Conservation (phyloP, 1,139 yeast species). For the Lodderomyces theae region DNA sequence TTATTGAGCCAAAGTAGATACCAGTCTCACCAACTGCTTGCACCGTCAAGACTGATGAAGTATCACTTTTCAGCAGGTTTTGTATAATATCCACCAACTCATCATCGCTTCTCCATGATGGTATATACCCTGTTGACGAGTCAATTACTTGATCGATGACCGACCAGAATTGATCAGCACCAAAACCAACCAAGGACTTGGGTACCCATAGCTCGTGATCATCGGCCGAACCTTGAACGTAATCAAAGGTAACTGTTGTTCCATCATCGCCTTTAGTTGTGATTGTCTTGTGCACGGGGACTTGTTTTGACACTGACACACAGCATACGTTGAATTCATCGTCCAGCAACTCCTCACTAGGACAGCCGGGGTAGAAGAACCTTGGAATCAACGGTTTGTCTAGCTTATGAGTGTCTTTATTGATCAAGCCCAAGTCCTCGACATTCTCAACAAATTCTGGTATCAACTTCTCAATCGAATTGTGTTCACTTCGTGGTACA, state of each 20-base stretch:
- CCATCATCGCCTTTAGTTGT: conserved; percentile 6
- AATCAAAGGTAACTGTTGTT: conserved; percentile 29
- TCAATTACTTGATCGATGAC: conserved; percentile 29
- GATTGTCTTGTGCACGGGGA: conserved; percentile 16
- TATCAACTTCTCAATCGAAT: conserved; percentile 48
- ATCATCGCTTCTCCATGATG: conserved; percentile 33
- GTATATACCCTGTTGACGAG: conserved; percentile 27
- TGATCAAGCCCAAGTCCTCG: conserved; percentile 33
- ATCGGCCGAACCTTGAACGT: conserved; percentile 91
- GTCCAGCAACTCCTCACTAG: conserved; percentile 2
- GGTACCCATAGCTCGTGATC: conserved; percentile 88
- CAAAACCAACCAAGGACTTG: conserved; percentile 36
- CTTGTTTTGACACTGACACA: conserved; percentile 63
- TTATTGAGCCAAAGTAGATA: conserved; percentile 30
- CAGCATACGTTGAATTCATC: conserved; percentile 32
- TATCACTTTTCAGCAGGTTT: conserved; percentile 6
- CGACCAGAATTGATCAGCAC: conserved; percentile 59
- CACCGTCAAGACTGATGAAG: conserved; percentile 7
- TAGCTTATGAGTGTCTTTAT: conserved; percentile 24
- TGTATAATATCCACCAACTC: conserved; percentile 18
- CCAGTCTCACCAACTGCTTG: conserved; percentile 21
- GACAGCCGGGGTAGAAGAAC: conserved; percentile 65
- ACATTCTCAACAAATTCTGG: conserved; percentile 51
- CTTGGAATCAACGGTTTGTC: conserved; percentile 58
- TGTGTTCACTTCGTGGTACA: conserved; percentile 59